Evolutionary conservation across 345 rosid genomes (phyloP), one percentile per base, ranked within the genome.

Genomic region (Eucalyptus caleyi): DNA sequence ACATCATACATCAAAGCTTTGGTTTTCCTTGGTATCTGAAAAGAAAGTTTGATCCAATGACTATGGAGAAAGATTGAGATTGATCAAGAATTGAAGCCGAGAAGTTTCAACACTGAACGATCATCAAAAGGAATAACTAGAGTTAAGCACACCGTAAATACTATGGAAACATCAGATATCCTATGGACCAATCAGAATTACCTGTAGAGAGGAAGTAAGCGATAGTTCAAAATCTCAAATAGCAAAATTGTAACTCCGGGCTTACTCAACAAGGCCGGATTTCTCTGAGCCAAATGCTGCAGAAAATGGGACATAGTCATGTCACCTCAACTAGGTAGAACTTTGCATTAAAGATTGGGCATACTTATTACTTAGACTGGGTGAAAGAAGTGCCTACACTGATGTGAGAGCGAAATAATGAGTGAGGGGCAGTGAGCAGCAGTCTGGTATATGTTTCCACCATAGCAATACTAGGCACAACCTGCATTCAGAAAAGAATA

Each of bases 151-250:
- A 34, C 24, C 14, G 11, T 37, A 19, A 72, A 72, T 34, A 37
- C 82, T 37, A 72, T 72, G 45, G 82, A 72, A 72, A 53, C 51
- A 4, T 47, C 5, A 77, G 11, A 16, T n/a, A 44, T 49, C 14
- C 30, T 42, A 86, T 86, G 62, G 23, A 32, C 51, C 59, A 69
- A 44, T 37, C 86, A 77, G n/a, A 59, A 87, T 92, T 87, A 97
- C 99, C 99, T 98, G 94, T 98, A 98, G 42, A 98, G 96, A 50
- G 99, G 99, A 94, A 98, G 98, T 92, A 98, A 91, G 34, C 98
- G 97, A 54, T 98, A 98, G 91, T 98, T 97, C 91, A 95, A 92
- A 90, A 98, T 96, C 94, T 98, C 99, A 91, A 98, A 95, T 90
- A 97, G 94, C 95, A 98, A 93, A 89, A 96, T 96, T 62, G 98